Percentiles rank a stretch among this genome's conserved stretches.
Conservation (phyloP, 1,139 yeast genomes). For the Sugiyamaella sp. region DNA sequence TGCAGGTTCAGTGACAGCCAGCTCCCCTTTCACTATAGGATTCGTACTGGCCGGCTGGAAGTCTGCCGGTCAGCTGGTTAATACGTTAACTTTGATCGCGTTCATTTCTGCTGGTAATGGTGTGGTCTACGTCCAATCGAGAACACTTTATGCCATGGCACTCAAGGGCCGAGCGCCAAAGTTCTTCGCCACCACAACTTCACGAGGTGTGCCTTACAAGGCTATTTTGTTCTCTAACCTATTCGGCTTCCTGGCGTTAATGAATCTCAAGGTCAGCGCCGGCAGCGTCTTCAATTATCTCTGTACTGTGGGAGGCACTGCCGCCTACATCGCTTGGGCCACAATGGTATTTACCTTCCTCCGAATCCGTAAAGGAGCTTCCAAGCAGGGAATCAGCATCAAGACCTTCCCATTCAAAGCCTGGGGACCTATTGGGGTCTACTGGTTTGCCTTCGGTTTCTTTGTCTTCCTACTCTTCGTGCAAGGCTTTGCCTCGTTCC, state of each 20-base stretch:
- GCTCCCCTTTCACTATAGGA: constrained; percentile 25
- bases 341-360: constrained; percentile 19
- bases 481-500: constrained; percentile 20
- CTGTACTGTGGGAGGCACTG: constrained; percentile 22
- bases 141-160: constrained; percentile 22
- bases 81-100: constrained; percentile 19
- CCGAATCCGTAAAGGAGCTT: constrained; percentile 19
- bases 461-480: constrained; percentile 19
- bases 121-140: constrained; percentile 23
- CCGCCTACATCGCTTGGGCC: constrained; percentile 24
- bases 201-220: constrained; percentile 22
- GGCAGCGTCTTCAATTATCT: constrained; percentile 21
- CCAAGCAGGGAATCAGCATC: constrained; percentile 18
- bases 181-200: constrained; percentile 18
- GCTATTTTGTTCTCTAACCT: constrained; percentile 22
- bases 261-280: constrained; percentile 21
- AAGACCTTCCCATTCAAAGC: constrained; percentile 21
- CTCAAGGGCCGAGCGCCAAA: constrained; percentile 21
- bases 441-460: constrained; percentile 15
- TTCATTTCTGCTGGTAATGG: constrained; percentile 24
- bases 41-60: constrained; percentile 22
- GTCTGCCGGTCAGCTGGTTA: constrained; percentile 22
- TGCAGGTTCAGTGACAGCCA: constrained; percentile 21
- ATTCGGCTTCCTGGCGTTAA: constrained; percentile 21
- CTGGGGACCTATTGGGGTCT: constrained; percentile 17